Evolutionary conservation across 2,329 filamentous ascomycete genomes (phyloP).

Genomic region (Venturia asperata): DNA sequence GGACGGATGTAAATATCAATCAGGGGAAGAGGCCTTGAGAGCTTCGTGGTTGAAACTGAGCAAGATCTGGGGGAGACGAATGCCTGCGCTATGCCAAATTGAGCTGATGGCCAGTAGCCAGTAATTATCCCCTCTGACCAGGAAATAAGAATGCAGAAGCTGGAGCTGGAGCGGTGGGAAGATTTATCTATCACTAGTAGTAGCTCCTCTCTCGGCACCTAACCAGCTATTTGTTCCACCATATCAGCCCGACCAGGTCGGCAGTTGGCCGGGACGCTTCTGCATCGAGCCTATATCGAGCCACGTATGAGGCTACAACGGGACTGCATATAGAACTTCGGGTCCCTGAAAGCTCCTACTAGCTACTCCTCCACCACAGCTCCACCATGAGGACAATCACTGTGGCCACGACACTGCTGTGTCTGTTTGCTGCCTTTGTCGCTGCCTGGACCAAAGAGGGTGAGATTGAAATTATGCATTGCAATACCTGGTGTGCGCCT

Average conservation of each 20-base stretch:
- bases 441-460: constrained; percentile 84
- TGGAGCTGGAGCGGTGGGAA: too few relatives aligned
- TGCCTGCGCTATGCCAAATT: background rate
- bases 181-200: too few relatives aligned
- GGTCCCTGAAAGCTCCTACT: background rate
- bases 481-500: background rate
- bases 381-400: constrained; percentile 63
- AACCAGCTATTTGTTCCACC: background rate
- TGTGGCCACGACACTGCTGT: constrained; percentile 60
- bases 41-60: too few relatives aligned
- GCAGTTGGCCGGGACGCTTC: background rate
- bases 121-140: background rate
- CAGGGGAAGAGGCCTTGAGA: too few relatives aligned
- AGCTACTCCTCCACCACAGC: background rate
- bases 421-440: constrained; percentile 58
- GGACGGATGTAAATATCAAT: background rate
- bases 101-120: background rate
- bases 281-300: background rate
- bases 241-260: background rate
- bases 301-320: constrained; percentile 7
- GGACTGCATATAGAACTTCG: background rate
- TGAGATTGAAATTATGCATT: constrained; percentile 34
- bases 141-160: background rate
- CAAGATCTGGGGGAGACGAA: background rate
- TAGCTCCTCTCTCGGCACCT: too few relatives aligned